These are phyloP conservation scores for Penicillium angulare DNA, from an alignment of 495 filamentous ascomycete genomes.

Conservation along the genomic window DNA sequence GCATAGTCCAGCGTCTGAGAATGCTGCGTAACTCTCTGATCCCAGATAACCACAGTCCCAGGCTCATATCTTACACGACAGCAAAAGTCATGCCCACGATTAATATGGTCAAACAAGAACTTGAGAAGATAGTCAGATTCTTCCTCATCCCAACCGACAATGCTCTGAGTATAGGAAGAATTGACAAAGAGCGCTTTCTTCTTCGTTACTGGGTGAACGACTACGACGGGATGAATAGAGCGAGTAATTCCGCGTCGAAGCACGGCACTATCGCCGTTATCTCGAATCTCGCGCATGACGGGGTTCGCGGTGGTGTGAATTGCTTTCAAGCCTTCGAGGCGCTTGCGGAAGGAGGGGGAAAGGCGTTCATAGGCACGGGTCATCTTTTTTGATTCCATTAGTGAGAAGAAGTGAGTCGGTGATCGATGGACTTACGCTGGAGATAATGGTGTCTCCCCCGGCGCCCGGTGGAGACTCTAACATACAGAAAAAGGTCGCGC, in stretches of 20 bases:
- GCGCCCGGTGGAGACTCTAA: not conserved
- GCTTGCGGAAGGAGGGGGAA: not conserved
- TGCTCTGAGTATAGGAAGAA: conserved; percentile 1
- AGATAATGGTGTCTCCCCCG: conserved; percentile 4
- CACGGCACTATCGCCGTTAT: not conserved
- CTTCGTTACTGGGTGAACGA: not conserved
- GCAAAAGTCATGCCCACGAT: not conserved
- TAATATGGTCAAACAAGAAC: conserved; percentile 3
- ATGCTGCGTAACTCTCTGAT: not conserved
- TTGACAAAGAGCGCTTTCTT: conserved; percentile 1
- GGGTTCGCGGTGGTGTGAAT: not conserved
- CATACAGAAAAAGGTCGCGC: conserved; percentile 2
- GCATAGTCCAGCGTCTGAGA: conserved; percentile 3
- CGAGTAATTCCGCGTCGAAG: not conserved
- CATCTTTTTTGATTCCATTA: conserved; percentile 2
- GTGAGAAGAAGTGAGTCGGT: not conserved
- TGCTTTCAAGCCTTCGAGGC: not conserved
- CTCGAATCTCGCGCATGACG: not conserved
- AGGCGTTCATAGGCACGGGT: conserved; percentile 1
- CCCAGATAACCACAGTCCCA: conserved; percentile 2
- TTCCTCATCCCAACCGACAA: conserved; percentile 6
- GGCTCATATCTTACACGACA: conserved; percentile 1
- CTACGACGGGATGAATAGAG: not conserved
- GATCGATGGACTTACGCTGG: not conserved
- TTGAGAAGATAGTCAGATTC: not conserved